Percentiles rank a stretch among this genome's conserved stretches.
Conservation (phyloP, 768 basidiomycete genomes). For the Panaeolus cyanescens region DNA sequence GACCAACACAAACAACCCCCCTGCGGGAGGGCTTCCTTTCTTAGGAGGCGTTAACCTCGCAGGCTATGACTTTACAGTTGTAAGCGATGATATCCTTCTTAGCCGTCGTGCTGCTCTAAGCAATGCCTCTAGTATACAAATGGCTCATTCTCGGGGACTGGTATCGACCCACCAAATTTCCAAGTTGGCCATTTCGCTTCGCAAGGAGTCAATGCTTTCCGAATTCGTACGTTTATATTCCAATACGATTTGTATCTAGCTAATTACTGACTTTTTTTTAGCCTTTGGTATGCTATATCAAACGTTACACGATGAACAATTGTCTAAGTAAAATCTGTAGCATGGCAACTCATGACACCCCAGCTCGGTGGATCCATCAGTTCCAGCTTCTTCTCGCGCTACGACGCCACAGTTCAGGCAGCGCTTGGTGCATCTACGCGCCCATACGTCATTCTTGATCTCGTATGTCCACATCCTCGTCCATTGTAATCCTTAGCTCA, state of each 20-base stretch:
- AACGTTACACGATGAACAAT: neutral
- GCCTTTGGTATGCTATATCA: neutral
- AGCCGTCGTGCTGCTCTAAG: too few species aligned
- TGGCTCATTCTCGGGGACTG: conserved; percentile 44
- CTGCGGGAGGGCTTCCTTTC: conserved; percentile 29
- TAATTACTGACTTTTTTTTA: neutral
- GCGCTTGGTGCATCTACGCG: conserved; percentile 40
- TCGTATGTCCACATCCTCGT: conserved; percentile 29
- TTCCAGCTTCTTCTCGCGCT: conserved; percentile 42
- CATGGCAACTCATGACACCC: conserved; percentile 56
- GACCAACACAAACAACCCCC: conserved; percentile 17
- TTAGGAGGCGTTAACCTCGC: conserved; percentile 52
- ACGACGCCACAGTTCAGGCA: conserved; percentile 51
- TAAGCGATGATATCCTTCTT: too few species aligned
- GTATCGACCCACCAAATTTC: conserved; percentile 36
- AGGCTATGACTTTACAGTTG: conserved; percentile 47
- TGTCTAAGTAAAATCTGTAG: conserved; percentile 16
- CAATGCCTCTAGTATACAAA: conserved; percentile 44
- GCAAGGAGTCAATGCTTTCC: conserved; percentile 52
- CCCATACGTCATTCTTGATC: conserved; percentile 51
- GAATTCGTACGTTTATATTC: conserved; percentile 26
- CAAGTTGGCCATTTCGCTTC: conserved; percentile 51
- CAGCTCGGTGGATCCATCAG: conserved; percentile 49
- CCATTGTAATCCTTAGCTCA: neutral
- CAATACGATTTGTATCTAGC: neutral